Conservation (phyloP, 2,329 filamentous ascomycete genomes). For the Microcera coccophila region DNA sequence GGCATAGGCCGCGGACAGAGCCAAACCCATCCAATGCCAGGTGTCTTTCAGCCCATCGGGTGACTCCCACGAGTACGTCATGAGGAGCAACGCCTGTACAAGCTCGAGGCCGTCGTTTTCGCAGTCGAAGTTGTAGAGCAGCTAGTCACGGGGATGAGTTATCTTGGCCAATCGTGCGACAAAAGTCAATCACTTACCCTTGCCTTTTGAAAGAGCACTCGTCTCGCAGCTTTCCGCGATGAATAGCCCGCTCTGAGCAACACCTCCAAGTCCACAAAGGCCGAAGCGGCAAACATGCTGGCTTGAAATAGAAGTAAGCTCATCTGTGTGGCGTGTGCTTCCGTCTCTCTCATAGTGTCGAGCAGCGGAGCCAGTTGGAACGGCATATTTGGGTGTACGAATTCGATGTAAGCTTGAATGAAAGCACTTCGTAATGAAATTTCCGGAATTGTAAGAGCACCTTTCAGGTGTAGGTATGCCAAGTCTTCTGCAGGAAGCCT, state of each 20-base stretch:
- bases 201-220: conserved; percentile 80
- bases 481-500: conserved; percentile 79
- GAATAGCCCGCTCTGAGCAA: conserved; percentile 73
- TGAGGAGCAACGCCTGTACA: neutral
- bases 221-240: conserved; percentile 73
- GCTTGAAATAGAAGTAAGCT: conserved; percentile 88
- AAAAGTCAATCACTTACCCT: too few relatives aligned
- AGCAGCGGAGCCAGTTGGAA: conserved; percentile 35
- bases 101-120: neutral
- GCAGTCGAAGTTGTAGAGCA: neutral
- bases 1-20: neutral
- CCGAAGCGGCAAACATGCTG: conserved; percentile 86
- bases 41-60: neutral
- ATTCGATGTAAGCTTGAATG: conserved; percentile 76
- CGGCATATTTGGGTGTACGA: conserved; percentile 89
- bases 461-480: conserved; percentile 75
- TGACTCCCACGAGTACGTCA: neutral
- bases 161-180: too few relatives aligned
- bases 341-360: neutral
- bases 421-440: conserved; percentile 69
- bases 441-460: conserved; percentile 71
- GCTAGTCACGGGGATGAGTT: too few relatives aligned
- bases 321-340: conserved; percentile 34
- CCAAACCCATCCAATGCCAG: neutral
- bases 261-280: conserved; percentile 75